Base-by-base conservation (phyloP, 192 early-diverging fungal genomes). In the Backusella circina region DNA sequence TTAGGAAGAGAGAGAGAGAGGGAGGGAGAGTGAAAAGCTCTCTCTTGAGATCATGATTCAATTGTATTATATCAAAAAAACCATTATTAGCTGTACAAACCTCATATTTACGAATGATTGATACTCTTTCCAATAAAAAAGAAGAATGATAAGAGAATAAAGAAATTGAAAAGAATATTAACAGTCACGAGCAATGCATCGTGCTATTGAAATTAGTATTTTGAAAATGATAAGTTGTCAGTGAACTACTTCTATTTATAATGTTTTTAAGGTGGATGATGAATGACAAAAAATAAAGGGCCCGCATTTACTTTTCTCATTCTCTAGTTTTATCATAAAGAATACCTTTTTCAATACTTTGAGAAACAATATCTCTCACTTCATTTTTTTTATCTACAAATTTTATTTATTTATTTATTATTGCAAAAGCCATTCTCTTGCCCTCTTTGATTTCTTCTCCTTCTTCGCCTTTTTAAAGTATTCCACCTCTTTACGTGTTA, bases 371-470 rank as follows among this genome's bases (percentile, higher is more conserved):
- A n/a, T n/a, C n/a, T n/a, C n/a, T n/a, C n/a, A n/a, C n/a, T n/a
- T n/a, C n/a, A n/a, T n/a, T n/a, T n/a, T n/a, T n/a, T n/a, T n/a
- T n/a, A n/a, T n/a, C n/a, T n/a, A n/a, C n/a, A n/a, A n/a, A n/a
- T n/a, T n/a, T n/a, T n/a, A n/a, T n/a, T n/a, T n/a, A n/a, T n/a
- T n/a, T n/a, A n/a, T n/a, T n/a, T 64, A 61, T 39, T 32, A 74
- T 74, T 64, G 64, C 65, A 74, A 28, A 38, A 84, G 73, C 83
- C 83, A 84, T 1, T 78, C 80, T 64, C 78, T 77, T 30, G 77
- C 78, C 61, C 73, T 74, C 41, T 77, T 84, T 36, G 75, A 74
- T 68, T 84, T 84, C 73, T 81, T 84, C 65, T 84, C 80, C 31
- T 79, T 76, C 69, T 79, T 84, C 51, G 67, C 70, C 16, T 74